phyloP scores from a whole-genome alignment of 192 early-diverging fungal species.

The Powellomyces hirtus region DNA sequence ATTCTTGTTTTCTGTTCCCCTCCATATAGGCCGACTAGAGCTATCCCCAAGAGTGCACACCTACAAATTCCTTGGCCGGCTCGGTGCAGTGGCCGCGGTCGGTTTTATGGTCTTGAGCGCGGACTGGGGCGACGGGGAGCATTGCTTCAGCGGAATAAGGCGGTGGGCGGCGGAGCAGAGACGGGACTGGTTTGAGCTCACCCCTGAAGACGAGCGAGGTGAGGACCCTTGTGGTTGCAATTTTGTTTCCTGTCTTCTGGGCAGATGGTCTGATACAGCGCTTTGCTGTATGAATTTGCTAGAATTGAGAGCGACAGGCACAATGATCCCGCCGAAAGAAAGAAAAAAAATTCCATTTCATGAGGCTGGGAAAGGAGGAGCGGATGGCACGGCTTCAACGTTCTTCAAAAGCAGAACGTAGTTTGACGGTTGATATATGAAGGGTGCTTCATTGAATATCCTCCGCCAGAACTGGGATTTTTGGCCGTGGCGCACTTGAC shows the following conservation, averaged over 20 bases:
- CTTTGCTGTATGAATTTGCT: neutral
- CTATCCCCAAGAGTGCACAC: neutral
- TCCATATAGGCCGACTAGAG: slow-evolving; percentile 4
- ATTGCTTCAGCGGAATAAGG: slow-evolving; percentile 22
- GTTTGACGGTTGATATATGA: neutral
- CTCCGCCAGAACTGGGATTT: neutral
- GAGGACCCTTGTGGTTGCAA: neutral
- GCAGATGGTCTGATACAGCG: neutral
- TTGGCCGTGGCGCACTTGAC: neutral
- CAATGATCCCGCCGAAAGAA: neutral
- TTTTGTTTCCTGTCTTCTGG: neutral
- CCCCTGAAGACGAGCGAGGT: slow-evolving; percentile 20
- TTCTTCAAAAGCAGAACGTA: neutral
- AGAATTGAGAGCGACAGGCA: slow-evolving; percentile 11
- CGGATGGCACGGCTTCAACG: neutral
- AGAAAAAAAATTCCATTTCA: neutral
- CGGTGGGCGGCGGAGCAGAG: neutral
- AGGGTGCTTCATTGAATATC: neutral
- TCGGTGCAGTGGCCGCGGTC: slow-evolving; percentile 4
- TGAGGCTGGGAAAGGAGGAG: no score
- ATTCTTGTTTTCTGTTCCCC: neutral
- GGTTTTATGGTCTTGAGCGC: slow-evolving; percentile 4
- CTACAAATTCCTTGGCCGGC: neutral
- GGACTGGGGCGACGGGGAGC: slow-evolving; percentile 27
- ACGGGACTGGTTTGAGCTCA: slow-evolving; percentile 14